These are phyloP conservation scores for Parastagonospora nodorum DNA, from an alignment of 2,329 filamentous ascomycete species.

Conservation along the genomic window DNA sequence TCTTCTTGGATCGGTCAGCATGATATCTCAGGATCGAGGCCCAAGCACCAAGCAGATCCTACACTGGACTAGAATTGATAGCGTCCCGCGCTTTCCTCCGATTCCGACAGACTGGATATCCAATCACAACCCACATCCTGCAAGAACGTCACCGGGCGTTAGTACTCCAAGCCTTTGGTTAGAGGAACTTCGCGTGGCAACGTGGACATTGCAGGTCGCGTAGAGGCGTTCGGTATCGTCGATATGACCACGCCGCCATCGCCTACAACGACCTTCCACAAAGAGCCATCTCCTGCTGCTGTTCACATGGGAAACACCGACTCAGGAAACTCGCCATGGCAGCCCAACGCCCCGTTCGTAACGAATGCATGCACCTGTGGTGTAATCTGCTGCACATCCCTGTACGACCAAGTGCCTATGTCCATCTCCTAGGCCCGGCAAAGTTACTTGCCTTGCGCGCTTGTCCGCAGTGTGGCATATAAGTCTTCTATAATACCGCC, in stretches of 20 bases:
- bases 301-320: too few species aligned
- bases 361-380: neutral
- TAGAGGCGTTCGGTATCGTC: too few species aligned
- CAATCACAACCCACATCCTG: slow-evolving; percentile 2
- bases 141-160: slow-evolving; percentile 1
- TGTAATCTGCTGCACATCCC: neutral
- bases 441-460: slow-evolving; percentile 1
- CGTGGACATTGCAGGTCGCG: too few species aligned
- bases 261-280: neutral
- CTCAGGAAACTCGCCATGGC: neutral
- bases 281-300: neutral
- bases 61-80: neutral
- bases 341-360: neutral
- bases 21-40: slow-evolving; percentile 4
- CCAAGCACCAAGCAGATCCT: neutral
- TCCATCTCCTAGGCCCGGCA: neutral
- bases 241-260: neutral
- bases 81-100: slow-evolving; percentile 15
- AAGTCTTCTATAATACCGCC: neutral
- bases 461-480: neutral
- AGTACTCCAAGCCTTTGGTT: neutral
- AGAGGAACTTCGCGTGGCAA: neutral
- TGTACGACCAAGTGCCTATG: neutral
- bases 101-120: slow-evolving; percentile 11
- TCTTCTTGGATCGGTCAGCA: neutral